Conservation (phyloP, 306 rosid species). For the Gastrolobium bilobum region DNA sequence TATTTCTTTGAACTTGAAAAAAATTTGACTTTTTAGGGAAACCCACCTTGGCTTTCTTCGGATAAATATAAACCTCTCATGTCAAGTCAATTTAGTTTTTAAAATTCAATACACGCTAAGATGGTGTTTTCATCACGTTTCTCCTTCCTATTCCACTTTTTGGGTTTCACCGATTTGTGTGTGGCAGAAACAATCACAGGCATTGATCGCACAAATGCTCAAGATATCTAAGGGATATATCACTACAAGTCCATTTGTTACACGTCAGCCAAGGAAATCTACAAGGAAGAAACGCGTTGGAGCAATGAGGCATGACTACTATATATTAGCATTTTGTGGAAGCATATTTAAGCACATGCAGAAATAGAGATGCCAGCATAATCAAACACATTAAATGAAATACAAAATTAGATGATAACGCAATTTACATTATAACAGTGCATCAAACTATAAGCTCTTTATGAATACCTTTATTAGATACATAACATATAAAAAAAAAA, state of each 20-base stretch:
- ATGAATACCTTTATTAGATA: not conserved
- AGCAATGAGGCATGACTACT: too few relatives aligned
- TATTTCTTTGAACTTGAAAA: not conserved
- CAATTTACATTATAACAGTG: not conserved
- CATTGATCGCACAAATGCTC: not conserved
- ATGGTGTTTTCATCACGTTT: slow-evolving; percentile 6
- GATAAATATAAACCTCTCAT: not conserved
- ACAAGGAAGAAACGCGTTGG: too few relatives aligned
- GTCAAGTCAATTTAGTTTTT: not conserved
- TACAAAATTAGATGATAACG: not conserved
- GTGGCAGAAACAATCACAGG: not conserved
- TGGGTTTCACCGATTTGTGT: not conserved
- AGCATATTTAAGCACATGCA: too few relatives aligned
- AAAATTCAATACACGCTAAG: not conserved
- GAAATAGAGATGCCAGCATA: too few relatives aligned
- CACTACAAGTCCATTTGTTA: not conserved
- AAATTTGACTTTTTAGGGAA: not conserved
- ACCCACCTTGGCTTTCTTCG: not conserved
- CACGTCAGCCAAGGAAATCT: too few relatives aligned
- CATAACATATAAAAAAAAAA: too few relatives aligned
- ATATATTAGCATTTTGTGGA: too few relatives aligned
- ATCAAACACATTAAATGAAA: too few relatives aligned
- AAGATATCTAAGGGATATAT: not conserved
- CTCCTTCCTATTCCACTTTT: slow-evolving; percentile 19
- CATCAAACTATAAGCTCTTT: not conserved